A percentile compares a stretch with the other conserved stretches of the same genome.
These are phyloP conservation scores for Fusarium albidum DNA, from an alignment of 2,329 filamentous ascomycete genomes.

Conservation along the genomic window DNA sequence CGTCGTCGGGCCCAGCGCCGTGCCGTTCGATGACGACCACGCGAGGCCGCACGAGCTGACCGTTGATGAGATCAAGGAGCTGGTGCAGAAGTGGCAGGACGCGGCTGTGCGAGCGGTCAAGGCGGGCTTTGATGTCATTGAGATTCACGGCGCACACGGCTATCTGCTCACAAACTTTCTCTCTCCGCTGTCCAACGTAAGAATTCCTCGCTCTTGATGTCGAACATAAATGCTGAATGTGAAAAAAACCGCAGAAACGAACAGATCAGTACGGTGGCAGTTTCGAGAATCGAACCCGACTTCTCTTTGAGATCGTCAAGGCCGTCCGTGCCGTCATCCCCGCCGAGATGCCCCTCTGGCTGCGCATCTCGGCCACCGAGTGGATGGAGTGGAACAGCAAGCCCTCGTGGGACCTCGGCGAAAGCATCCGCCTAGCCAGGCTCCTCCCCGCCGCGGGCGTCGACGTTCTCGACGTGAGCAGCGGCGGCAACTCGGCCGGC, in stretches of 20 bases:
- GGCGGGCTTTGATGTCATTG: slow-evolving; percentile 79
- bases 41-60: slow-evolving; percentile 73
- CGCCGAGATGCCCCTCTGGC: slow-evolving; percentile 61
- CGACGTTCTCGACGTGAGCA: slow-evolving; percentile 84
- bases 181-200: slow-evolving; percentile 64
- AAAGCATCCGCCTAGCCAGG: slow-evolving; percentile 52
- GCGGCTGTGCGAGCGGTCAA: slow-evolving; percentile 67
- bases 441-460: slow-evolving; percentile 77
- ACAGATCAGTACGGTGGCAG: slow-evolving; percentile 72
- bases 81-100: slow-evolving; percentile 70
- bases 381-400: slow-evolving; percentile 62
- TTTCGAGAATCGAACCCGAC: slow-evolving; percentile 71
- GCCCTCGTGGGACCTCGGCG: slow-evolving; percentile 72
- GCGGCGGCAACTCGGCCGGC: slow-evolving; percentile 72
- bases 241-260: slow-evolving; percentile 56
- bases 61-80: slow-evolving; percentile 69
- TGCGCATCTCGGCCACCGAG: slow-evolving; percentile 69
- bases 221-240: not conserved
- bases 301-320: slow-evolving; percentile 63
- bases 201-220: slow-evolving; percentile 27
- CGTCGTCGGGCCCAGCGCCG: slow-evolving; percentile 59
- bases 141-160: slow-evolving; percentile 71
- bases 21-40: slow-evolving; percentile 68
- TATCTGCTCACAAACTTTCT: slow-evolving; percentile 74
- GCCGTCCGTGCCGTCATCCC: slow-evolving; percentile 62